Percentiles rank a stretch among this genome's conserved stretches.
These are phyloP conservation scores for Clausena lansium DNA, from an alignment of 345 rosid species.

Conservation along the genomic window DNA sequence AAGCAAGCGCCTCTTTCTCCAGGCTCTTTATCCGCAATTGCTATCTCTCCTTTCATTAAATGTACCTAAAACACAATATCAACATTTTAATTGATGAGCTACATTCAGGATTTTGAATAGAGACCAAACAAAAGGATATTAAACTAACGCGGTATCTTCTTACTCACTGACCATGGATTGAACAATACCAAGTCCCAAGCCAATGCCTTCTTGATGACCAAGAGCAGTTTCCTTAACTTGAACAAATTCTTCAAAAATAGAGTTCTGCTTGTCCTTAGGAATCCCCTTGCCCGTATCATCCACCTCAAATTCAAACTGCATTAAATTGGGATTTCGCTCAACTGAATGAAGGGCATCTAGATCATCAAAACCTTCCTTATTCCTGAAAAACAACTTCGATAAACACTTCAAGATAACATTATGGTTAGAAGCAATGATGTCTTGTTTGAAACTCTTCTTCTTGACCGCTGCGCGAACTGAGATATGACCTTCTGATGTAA, in stretches of 20 bases:
- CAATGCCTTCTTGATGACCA: constrained; percentile 37
- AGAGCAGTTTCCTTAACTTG: constrained; percentile 37
- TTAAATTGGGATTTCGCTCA: constrained; percentile 23
- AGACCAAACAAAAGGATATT: background rate
- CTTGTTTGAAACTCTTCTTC: constrained; percentile 23
- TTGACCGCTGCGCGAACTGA: constrained; percentile 25
- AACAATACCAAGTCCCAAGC: constrained; percentile 41
- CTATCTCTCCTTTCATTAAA: constrained; percentile 36
- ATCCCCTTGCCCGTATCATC: constrained; percentile 42
- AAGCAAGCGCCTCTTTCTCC: constrained; percentile 40
- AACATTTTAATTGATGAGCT: background rate
- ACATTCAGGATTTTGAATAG: background rate
- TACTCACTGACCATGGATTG: constrained; percentile 31
- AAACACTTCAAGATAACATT: constrained; percentile 16
- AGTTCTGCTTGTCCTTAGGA: constrained; percentile 32
- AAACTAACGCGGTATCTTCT: background rate
- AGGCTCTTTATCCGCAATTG: constrained; percentile 33
- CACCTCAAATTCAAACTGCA: constrained; percentile 36
- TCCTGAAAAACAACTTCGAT: constrained; percentile 18
- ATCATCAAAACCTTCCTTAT: constrained; percentile 16
- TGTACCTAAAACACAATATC: constrained; percentile 20
- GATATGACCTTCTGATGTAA: constrained; percentile 35
- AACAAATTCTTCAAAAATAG: constrained; percentile 39
- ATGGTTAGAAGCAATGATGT: constrained; percentile 30
- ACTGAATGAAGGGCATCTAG: constrained; percentile 24